Evolutionary conservation across 768 basidiomycete genomes (phyloP).

Genomic region (Roridomyces roridus): DNA sequence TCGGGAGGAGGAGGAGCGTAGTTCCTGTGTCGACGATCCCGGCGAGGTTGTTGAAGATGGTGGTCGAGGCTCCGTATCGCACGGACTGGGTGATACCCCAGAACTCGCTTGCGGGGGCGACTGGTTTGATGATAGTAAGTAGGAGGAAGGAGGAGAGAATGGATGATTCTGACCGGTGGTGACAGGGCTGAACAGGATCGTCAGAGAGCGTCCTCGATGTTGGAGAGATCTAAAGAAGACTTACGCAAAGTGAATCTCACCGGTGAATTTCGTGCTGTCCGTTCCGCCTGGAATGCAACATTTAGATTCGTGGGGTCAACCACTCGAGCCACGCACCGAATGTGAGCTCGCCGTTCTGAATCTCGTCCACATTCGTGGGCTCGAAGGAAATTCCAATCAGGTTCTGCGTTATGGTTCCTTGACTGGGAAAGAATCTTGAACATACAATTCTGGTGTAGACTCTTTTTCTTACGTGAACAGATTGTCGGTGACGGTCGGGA

Average conservation of each 20-base stretch:
- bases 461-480: constrained; percentile 24
- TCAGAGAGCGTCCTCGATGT: no score
- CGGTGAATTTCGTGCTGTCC: constrained; percentile 33
- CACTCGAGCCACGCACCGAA: constrained; percentile 1
- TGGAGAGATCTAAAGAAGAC: constrained; percentile 23
- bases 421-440: neutral
- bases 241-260: constrained; percentile 39
- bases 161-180: constrained; percentile 26
- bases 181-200: neutral
- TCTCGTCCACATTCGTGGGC: constrained; percentile 35
- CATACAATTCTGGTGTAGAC: neutral
- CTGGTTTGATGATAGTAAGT: neutral
- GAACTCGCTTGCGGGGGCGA: constrained; percentile 37
- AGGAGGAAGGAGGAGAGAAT: neutral
- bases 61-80: constrained; percentile 34
- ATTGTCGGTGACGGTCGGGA: constrained; percentile 51
- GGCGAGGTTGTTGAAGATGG: constrained; percentile 38
- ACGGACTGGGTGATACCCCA: constrained; percentile 53
- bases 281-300: constrained; percentile 28
- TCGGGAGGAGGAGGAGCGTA: constrained; percentile 42
- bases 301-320: neutral
- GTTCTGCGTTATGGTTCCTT: constrained; percentile 37
- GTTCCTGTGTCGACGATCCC: constrained; percentile 51
- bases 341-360: constrained; percentile 28
- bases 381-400: constrained; percentile 45